These are phyloP conservation scores for Beta macrorhiza DNA, from an alignment of 179 eudicot genomes.

Conservation along the genomic window DNA sequence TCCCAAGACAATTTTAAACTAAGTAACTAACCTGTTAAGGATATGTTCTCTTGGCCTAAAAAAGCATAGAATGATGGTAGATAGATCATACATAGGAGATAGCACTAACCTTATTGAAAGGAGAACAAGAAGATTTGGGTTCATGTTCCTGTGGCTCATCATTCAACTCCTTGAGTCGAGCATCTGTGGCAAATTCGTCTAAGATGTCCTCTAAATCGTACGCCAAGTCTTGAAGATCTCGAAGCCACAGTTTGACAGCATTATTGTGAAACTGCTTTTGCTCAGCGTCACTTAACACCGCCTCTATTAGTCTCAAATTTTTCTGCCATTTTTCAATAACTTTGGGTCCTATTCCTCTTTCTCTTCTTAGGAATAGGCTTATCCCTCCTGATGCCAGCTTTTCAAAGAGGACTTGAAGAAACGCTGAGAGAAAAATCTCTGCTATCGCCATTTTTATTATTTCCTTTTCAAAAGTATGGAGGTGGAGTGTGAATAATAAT, in stretches of 20 bases:
- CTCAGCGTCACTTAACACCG: neutral
- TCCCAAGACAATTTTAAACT: no score
- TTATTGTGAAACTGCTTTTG: no score
- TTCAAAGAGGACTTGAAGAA: slow-evolving; percentile 4
- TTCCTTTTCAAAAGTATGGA: no score
- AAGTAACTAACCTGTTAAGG: no score
- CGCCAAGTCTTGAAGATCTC: slow-evolving; percentile 1
- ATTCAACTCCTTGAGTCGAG: neutral
- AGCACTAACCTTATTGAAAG: neutral
- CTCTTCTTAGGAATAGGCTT: neutral
- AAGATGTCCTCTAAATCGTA: slow-evolving; percentile 12
- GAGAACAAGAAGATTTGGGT: neutral
- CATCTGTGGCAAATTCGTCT: neutral
- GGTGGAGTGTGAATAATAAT: no score
- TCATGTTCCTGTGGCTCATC: neutral
- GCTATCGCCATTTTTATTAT: neutral
- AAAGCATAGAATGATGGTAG: no score
- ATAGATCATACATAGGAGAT: no score
- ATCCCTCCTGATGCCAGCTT: neutral
- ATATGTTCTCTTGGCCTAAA: no score
- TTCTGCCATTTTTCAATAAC: neutral
- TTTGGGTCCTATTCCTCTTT: neutral
- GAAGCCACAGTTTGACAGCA: no score
- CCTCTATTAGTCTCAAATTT: neutral
- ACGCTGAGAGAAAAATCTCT: slow-evolving; percentile 11